These are phyloP conservation scores for Talaromyces sp. DNA, from an alignment of 2,329 filamentous ascomycete genomes.

Conservation along the genomic window DNA sequence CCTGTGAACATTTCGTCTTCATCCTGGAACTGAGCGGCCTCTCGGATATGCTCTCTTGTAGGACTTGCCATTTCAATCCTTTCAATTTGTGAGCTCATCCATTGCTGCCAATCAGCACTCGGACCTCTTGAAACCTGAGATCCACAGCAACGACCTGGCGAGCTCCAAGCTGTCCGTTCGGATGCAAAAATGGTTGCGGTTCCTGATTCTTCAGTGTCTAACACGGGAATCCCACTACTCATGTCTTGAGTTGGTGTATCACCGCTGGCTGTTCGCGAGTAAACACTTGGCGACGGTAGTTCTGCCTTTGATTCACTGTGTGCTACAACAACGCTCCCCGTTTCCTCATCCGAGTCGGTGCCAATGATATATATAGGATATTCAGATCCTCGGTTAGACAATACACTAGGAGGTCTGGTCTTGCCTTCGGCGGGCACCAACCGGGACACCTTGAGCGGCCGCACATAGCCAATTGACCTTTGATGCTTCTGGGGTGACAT, in stretches of 20 bases:
- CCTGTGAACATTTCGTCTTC: slow-evolving; percentile 22
- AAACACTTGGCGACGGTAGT: slow-evolving; percentile 43
- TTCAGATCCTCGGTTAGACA: neutral
- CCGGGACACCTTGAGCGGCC: slow-evolving; percentile 6
- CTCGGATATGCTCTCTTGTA: slow-evolving; percentile 39
- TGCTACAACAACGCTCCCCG: slow-evolving; percentile 22
- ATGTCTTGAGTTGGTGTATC: slow-evolving; percentile 26
- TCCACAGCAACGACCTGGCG: slow-evolving; percentile 28
- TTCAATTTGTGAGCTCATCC: slow-evolving; percentile 41
- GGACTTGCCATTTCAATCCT: slow-evolving; percentile 32
- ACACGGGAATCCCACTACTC: neutral
- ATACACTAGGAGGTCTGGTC: neutral
- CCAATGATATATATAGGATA: neutral
- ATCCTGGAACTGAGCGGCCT: slow-evolving; percentile 41
- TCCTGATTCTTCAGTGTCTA: slow-evolving; percentile 29
- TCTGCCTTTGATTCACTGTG: slow-evolving; percentile 6
- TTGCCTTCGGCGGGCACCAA: neutral
- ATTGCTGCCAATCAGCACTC: slow-evolving; percentile 42
- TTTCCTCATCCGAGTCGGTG: slow-evolving; percentile 23
- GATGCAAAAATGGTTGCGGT: slow-evolving; percentile 41
- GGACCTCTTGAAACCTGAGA: slow-evolving; percentile 9
- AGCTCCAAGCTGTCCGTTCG: slow-evolving; percentile 34
- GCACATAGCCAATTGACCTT: neutral
- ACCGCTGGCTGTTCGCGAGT: slow-evolving; percentile 46
- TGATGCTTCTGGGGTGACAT: slow-evolving; percentile 24